Evolutionary conservation across 441 rosid species (phyloP).

Genomic region (Populus hybrid): DNA sequence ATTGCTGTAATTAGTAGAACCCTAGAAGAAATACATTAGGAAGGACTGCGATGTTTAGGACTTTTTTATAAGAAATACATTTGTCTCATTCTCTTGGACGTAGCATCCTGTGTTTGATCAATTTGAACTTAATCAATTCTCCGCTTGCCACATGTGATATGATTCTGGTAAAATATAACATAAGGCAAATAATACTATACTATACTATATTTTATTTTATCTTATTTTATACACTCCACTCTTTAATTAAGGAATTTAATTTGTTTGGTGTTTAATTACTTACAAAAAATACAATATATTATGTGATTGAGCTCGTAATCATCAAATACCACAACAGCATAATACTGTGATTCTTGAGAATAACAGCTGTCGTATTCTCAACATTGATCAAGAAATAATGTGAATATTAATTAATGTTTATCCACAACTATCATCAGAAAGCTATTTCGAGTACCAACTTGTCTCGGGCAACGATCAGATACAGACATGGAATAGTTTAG

Average conservation of each 20-base stretch:
- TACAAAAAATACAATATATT: neutral
- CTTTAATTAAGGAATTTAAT: neutral
- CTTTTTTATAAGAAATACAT: neutral
- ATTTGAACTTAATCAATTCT: neutral
- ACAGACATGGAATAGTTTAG: neutral
- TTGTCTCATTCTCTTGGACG: neutral
- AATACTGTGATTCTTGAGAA: neutral
- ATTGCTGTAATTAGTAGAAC: too few species aligned
- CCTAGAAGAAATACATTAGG: too few species aligned
- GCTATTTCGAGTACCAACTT: neutral
- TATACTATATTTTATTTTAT: too few species aligned
- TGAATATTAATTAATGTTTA: neutral
- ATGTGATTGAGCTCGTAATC: neutral
- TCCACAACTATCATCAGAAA: neutral
- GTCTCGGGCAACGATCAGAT: neutral
- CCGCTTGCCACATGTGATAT: neutral
- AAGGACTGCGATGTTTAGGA: neutral
- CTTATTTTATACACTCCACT: neutral
- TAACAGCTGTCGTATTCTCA: neutral
- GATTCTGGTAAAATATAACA: neutral
- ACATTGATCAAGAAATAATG: neutral
- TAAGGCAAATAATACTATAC: neutral
- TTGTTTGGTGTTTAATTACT: neutral
- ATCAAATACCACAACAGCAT: neutral
- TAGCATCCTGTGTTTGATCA: neutral